A percentile compares a stretch with the other conserved stretches of the same genome.
phyloP scores from a whole-genome alignment of 495 filamentous ascomycete species.

The Hypoxylon lienhwacheense region DNA sequence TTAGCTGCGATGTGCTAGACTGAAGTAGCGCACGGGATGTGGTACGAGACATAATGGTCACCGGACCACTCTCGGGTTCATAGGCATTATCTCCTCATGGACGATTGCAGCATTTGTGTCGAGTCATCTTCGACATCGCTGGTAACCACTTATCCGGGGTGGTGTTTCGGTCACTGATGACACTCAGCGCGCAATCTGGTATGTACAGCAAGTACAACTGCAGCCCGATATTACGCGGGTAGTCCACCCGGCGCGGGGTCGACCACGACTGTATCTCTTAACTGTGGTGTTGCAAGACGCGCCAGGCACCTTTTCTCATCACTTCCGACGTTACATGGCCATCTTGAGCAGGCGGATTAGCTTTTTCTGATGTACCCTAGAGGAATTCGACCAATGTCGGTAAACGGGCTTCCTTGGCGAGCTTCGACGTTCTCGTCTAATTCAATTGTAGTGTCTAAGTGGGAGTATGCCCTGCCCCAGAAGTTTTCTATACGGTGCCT shows the following conservation, averaged over 20 bases:
- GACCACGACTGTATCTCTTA: constrained; percentile 5
- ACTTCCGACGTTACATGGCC: constrained; percentile 20
- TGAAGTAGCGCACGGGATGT: constrained; percentile 1
- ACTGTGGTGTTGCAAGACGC: constrained; percentile 2
- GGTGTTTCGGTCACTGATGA: constrained; percentile 5
- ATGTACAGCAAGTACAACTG: constrained; percentile 3
- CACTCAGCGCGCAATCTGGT: constrained; percentile 18
- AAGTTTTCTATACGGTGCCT: not conserved
- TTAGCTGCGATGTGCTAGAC: not conserved
- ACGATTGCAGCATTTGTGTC: not conserved
- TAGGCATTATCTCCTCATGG: not conserved
- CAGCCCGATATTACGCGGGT: not conserved
- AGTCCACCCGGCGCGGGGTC: constrained; percentile 1
- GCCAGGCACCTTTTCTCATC: not conserved
- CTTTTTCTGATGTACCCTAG: not conserved
- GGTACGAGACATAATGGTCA: not conserved
- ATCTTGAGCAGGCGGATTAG: not conserved
- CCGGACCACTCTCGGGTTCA: not conserved
- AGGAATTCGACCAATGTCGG: not conserved
- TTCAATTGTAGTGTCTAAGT: not conserved
- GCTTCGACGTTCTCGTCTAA: constrained; percentile 5
- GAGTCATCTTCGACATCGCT: not conserved
- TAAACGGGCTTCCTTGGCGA: constrained; percentile 7
- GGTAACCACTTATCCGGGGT: not conserved
- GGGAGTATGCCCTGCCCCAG: not conserved